These are phyloP conservation scores for Exophiala viscosa DNA, from an alignment of 2,329 filamentous ascomycete species.

Conservation along the genomic window DNA sequence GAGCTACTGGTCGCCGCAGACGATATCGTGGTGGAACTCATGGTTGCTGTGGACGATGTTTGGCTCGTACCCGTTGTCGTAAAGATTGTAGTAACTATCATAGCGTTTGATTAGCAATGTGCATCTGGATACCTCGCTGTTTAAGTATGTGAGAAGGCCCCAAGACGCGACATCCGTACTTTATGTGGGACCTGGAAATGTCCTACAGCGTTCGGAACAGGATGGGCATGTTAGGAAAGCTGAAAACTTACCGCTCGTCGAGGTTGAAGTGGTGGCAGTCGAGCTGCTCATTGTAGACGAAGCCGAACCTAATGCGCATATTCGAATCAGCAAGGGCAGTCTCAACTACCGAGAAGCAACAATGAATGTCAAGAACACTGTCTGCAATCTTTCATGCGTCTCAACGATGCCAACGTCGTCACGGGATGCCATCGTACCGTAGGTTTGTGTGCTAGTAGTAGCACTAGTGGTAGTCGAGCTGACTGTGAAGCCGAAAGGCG, in stretches of 20 bases:
- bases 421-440: not conserved
- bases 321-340: not conserved
- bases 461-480: not conserved
- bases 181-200: too few relatives aligned
- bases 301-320: not conserved
- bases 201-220: too few relatives aligned
- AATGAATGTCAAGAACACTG: not conserved
- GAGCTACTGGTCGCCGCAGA: not conserved
- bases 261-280: not conserved
- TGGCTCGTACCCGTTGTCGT: not conserved
- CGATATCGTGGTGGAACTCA: not conserved
- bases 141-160: too few relatives aligned
- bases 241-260: not conserved
- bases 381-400: not conserved
- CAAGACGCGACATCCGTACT: too few relatives aligned
- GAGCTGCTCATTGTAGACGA: not conserved
- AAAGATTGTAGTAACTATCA: too few relatives aligned
- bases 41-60: too few relatives aligned
- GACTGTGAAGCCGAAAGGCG: not conserved
- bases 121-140: too few relatives aligned
- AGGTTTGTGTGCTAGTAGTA: not conserved
- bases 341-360: not conserved
- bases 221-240: not conserved
- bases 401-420: conserved; percentile 2
- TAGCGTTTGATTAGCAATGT: too few relatives aligned